Base-by-base conservation (phyloP, 2,329 filamentous ascomycete genomes). In the Didymella lethalis region DNA sequence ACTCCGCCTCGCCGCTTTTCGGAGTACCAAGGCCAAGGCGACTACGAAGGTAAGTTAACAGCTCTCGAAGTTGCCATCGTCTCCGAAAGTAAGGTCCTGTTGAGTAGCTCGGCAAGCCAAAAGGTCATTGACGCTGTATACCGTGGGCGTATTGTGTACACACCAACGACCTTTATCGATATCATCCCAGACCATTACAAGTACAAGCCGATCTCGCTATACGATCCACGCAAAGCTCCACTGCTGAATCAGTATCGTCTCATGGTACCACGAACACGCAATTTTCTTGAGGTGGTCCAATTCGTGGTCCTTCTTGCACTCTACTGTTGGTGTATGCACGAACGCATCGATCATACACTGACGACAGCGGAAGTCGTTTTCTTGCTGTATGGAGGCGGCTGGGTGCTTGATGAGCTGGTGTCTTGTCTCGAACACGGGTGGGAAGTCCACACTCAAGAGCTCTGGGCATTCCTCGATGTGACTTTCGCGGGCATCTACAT, bases 181-280 rank as follows among this genome's bases (percentile, higher is more conserved):
- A 90, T 96, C 58, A 87, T 96, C 47, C 91, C 92, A 0, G 92
- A 95, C 73, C 88, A 90, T 67, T 96, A 95, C 81, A 95, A 95
- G 78, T 85, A 90, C 69, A 90, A 90, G 66, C 90, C 90, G 2
- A 93, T 95, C 54, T 88, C 90, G 7, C 80, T 95, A 0, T 95
- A 95, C 74, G 88, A 93, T 69, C 92, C 91, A 1, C 82, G 89
- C 16, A 86, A 88, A 63, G 90, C 89, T 5, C 90, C 90, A 1
- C 73, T 93, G 26, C 82, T 96, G 23, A 94, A 96, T 69, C 92
- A 96, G 73, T 95, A 95, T 71, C 89, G 92, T 1, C 83, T 96
- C 7, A 90, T 93, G 63, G 92, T 96, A 8, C 92, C 92, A 11
- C 84, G 91, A 14, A 94, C 89, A 0, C 83, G 92, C 55, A 93